Evolutionary conservation across 2,329 filamentous ascomycete genomes (phyloP).

Genomic region (Fusarium sp.): DNA sequence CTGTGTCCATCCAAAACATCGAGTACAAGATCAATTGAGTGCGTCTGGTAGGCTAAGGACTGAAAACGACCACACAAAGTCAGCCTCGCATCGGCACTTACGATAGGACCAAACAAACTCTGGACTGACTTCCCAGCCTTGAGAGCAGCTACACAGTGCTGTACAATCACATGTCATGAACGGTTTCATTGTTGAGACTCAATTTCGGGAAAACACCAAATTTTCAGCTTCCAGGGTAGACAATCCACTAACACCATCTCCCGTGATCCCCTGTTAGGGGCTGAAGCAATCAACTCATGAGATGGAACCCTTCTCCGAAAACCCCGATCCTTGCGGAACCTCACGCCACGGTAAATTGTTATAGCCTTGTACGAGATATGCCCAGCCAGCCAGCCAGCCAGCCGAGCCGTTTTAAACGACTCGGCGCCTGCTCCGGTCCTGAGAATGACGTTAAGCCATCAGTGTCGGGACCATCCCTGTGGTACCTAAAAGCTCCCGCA

Average conservation of each 20-base stretch:
- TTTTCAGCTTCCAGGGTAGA: conserved; percentile 10
- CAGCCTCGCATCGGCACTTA: neutral
- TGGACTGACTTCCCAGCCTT: neutral
- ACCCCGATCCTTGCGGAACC: conserved; percentile 14
- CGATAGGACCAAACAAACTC: neutral
- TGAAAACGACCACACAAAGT: too few species aligned
- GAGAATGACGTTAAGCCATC: conserved; percentile 27
- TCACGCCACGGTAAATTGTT: conserved; percentile 28
- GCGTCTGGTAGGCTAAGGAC: too few species aligned
- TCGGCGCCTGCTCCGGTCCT: conserved; percentile 12
- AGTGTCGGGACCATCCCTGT: conserved; percentile 35
- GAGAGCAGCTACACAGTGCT: neutral
- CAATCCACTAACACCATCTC: conserved; percentile 8
- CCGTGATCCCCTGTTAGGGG: conserved; percentile 32
- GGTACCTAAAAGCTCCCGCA: conserved; percentile 33
- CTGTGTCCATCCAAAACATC: too few species aligned
- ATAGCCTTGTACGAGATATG: neutral
- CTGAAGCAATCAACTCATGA: conserved; percentile 33
- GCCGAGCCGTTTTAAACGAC: conserved; percentile 19
- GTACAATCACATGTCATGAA: conserved; percentile 35
- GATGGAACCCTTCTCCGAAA: conserved; percentile 17
- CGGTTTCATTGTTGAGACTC: neutral
- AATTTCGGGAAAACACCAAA: neutral
- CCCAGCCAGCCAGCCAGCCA: neutral
- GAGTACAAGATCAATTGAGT: too few species aligned